Percentiles rank a stretch among this genome's conserved stretches.
Evolutionary conservation across 106 monocot species (phyloP).

Genomic region (Gastrodia elata): DNA sequence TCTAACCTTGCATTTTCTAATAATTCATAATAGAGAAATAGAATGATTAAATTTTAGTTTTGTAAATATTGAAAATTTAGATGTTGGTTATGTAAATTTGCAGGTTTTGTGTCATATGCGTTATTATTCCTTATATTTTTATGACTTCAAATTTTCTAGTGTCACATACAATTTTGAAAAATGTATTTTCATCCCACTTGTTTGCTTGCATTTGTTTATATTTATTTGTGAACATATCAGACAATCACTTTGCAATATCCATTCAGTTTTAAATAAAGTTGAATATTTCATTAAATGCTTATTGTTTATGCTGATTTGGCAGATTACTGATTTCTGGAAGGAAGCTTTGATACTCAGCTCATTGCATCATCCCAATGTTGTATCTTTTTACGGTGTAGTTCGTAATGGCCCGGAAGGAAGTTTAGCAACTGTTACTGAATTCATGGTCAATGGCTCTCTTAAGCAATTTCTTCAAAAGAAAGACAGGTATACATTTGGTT

Average conservation of each 20-base stretch:
- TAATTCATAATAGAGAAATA: no score
- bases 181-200: no score
- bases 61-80: no score
- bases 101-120: no score
- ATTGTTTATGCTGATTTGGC: slow-evolving; percentile 11
- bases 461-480: slow-evolving; percentile 81
- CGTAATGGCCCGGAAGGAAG: slow-evolving; percentile 77
- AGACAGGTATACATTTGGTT: slow-evolving; percentile 42
- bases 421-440: slow-evolving; percentile 80
- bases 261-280: not conserved
- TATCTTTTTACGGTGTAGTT: slow-evolving; percentile 80
- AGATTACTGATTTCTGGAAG: slow-evolving; percentile 96
- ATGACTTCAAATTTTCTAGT: no score
- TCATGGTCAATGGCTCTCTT: slow-evolving; percentile 91
- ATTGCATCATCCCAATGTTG: slow-evolving; percentile 84
- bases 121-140: no score
- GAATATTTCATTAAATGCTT: not conserved
- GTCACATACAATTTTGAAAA: no score
- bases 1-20: no score
- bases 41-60: no score
- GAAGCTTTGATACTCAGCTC: slow-evolving; percentile 71
- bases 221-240: no score
- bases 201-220: no score
- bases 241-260: not conserved
- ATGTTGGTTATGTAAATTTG: no score